Base-by-base conservation (phyloP, 768 basidiomycete species). In the Podaxis rugospora region DNA sequence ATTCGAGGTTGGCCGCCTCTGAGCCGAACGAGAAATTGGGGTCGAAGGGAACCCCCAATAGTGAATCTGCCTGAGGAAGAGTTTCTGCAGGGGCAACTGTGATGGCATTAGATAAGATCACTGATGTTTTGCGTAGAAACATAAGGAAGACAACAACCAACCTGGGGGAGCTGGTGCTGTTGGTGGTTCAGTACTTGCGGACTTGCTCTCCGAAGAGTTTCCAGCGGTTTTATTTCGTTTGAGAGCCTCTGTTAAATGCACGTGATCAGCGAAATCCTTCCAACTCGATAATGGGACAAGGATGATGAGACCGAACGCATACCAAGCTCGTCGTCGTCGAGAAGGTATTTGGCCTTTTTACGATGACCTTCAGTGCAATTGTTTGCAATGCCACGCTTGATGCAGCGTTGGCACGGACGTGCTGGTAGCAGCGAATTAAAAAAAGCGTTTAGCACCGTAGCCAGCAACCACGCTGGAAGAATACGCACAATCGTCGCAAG, bases 331-430 rank as follows among this genome's bases (percentile, higher is more conserved):
- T 92, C 91, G 44, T 95, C 93, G 72, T 96, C 93, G 59, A 96
- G 78, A 14, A 99, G 84, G 73, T 98, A 99, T 70, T 98, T 98
- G 9, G 97, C 96, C 75, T 98, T 98, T 76, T 99, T 99, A 68
- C 97, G 86, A 64, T 91, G 90, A 1, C 97, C 97, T 70, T 99
- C 97, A 16, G 90, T 88, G 69, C 97, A 99, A 57, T 85, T 88
- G 56, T 85, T 83, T 1, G 87, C 90, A 67, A 95, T 89, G 25
- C 94, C 94, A 60, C 95, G 93, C 77, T 96, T 98, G 55, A 94
- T 81, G 70, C 97, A 99, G 44, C 97, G 86, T 65, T 93, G 92
- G 76, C 97, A 99, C 27, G 97, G 97, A 57, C 97, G 90, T 51
- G 93, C 96, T 98, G 68, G 54, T 4, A 57, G 46, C 63, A 25